phyloP scores from a whole-genome alignment of 768 basidiomycete genomes.

The Antrodiella citrinella region DNA sequence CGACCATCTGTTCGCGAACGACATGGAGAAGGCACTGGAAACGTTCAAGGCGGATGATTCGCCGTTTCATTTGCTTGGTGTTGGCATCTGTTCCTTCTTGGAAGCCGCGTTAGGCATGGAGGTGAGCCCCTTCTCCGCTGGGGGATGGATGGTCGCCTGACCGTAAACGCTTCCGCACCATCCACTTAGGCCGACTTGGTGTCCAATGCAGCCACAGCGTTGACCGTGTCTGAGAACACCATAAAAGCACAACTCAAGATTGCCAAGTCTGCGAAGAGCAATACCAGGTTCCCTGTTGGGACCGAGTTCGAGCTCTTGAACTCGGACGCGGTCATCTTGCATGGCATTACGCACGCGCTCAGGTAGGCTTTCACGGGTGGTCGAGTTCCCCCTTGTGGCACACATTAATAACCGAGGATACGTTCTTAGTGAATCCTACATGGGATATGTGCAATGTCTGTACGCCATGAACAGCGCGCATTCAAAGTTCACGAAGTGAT shows the following conservation, averaged over 20 bases:
- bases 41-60: conserved; percentile 45
- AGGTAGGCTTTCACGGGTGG: too few relatives aligned
- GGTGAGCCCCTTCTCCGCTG: conserved; percentile 28
- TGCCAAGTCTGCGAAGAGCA: conserved; percentile 25
- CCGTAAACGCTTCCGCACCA: not conserved
- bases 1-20: conserved; percentile 61
- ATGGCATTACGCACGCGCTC: conserved; percentile 63
- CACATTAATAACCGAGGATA: not conserved
- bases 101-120: conserved; percentile 81
- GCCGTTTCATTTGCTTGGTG: conserved; percentile 66
- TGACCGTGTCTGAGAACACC: conserved; percentile 52
- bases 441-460: conserved; percentile 75
- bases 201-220: conserved; percentile 49
- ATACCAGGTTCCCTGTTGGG: conserved; percentile 46
- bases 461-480: conserved; percentile 64
- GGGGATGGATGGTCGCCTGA: not conserved
- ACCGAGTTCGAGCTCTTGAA: conserved; percentile 72
- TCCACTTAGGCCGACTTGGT: conserved; percentile 45
- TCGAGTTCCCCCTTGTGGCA: not conserved
- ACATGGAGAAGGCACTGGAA: conserved; percentile 45
- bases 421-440: conserved; percentile 55
- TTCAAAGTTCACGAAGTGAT: conserved; percentile 64
- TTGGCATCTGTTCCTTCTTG: conserved; percentile 65
- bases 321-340: conserved; percentile 63
- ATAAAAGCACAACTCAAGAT: conserved; percentile 42